Conservation (phyloP, 257 asterid species). For the Echites panduratus region DNA sequence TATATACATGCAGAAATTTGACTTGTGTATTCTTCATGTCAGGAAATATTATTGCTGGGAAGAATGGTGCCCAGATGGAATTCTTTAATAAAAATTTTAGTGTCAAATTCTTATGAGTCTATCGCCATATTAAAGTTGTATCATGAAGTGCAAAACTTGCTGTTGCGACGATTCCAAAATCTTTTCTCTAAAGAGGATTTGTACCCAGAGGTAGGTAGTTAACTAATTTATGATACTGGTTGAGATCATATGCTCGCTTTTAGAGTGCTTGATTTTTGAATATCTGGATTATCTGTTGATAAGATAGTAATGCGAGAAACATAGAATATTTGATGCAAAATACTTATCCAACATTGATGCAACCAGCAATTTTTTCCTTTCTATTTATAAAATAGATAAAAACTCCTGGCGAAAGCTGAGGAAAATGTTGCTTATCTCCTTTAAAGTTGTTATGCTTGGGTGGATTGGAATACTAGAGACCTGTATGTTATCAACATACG, state of each 20-base stretch:
- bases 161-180: conserved; percentile 24
- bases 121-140: conserved; percentile 40
- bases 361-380: background rate
- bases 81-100: conserved; percentile 38
- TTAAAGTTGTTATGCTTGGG: background rate
- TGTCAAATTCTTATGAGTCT: conserved; percentile 43
- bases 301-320: background rate
- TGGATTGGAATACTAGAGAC: background rate
- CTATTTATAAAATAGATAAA: background rate
- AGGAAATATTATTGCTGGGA: conserved; percentile 77
- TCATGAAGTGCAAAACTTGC: conserved; percentile 45
- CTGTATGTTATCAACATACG: background rate
- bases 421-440: background rate
- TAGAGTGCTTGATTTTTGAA: background rate
- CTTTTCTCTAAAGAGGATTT: conserved; percentile 31
- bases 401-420: background rate
- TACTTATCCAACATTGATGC: background rate
- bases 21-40: conserved; percentile 7
- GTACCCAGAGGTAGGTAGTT: conserved; percentile 42
- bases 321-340: background rate
- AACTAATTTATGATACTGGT: background rate
- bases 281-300: background rate
- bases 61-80: conserved; percentile 57
- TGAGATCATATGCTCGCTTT: background rate
- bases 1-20: background rate